Percentiles rank a stretch among this genome's conserved stretches.
phyloP scores from a whole-genome alignment of 2,329 filamentous ascomycete species.

The Mycosphaerella arachidis region DNA sequence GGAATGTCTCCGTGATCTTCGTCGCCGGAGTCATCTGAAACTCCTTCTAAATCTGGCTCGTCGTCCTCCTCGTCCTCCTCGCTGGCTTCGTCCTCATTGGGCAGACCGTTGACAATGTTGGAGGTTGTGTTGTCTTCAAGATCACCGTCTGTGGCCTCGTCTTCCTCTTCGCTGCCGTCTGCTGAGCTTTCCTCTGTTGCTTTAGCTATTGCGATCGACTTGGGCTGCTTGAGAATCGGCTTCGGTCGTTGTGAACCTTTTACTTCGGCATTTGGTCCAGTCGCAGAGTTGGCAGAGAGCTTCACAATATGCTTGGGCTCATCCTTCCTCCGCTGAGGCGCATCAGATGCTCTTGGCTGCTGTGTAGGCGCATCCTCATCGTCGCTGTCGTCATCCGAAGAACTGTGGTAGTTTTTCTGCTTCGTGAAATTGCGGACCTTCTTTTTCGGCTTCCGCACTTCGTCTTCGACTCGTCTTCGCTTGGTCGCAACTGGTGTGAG shows the following conservation, averaged over 20 bases:
- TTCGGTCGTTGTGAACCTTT: conserved; percentile 14
- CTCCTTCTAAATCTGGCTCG: conserved; percentile 11
- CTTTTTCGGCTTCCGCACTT: conserved; percentile 51
- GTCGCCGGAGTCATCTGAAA: conserved; percentile 36
- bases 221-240: conserved; percentile 18
- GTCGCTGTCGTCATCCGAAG: conserved; percentile 52
- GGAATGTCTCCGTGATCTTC: conserved; percentile 38
- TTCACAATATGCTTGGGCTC: conserved; percentile 1
- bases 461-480: conserved; percentile 54
- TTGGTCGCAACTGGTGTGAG: conserved; percentile 25
- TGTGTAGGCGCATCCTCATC: conserved; percentile 5
- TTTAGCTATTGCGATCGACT: conserved; percentile 8
- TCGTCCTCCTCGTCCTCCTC: conserved; percentile 29
- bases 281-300: conserved; percentile 11
- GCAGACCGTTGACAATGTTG: not conserved
- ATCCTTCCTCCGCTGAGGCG: conserved; percentile 11
- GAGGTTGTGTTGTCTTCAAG: conserved; percentile 15
- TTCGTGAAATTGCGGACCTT: conserved; percentile 57
- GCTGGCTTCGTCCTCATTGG: conserved; percentile 38
- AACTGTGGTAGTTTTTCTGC: conserved; percentile 61
- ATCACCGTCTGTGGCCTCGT: conserved; percentile 11
- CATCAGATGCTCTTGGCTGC: conserved; percentile 24
- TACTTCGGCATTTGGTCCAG: conserved; percentile 13
- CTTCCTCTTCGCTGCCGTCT: conserved; percentile 13
- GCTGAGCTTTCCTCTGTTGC: conserved; percentile 8